Percentiles rank a stretch among this genome's conserved stretches.
Evolutionary conservation across 208 protist genomes (phyloP).

Genomic region (Trichomonas tenax): DNA sequence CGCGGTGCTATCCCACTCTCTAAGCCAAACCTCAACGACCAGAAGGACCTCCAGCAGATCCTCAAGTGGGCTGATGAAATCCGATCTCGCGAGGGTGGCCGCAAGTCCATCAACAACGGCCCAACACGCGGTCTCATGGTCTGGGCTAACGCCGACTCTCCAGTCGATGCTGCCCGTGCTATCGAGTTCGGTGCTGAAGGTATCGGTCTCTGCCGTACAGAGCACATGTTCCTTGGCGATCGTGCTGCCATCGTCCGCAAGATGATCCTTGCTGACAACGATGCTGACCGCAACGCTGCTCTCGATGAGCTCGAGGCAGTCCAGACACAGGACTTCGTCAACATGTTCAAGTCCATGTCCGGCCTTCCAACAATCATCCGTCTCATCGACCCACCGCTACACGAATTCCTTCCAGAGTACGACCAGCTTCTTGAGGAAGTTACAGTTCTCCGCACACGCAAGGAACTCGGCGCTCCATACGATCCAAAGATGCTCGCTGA

Average conservation of each 20-base stretch:
- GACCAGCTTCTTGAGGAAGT: constrained; percentile 50
- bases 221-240: not conserved
- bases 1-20: not conserved
- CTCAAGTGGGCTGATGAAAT: not conserved
- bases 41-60: not conserved
- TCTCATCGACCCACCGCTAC: not conserved
- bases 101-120: not conserved
- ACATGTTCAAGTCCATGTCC: not conserved
- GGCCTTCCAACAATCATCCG: not conserved
- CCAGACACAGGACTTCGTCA: not conserved
- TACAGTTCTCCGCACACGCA: constrained; percentile 30
- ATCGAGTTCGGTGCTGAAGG: not conserved
- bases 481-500: constrained; percentile 41
- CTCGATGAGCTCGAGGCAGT: not conserved
- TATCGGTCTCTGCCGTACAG: not conserved
- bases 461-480: constrained; percentile 56
- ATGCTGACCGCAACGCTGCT: not conserved
- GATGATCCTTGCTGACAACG: not conserved
- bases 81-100: not conserved
- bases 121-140: not conserved
- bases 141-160: not conserved
- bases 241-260: not conserved
- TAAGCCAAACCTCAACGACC: not conserved
- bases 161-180: not conserved
- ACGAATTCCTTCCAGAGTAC: constrained; percentile 62